Evolutionary conservation across 2,329 filamentous ascomycete genomes (phyloP).

Genomic region (Penicillium brasilianum): DNA sequence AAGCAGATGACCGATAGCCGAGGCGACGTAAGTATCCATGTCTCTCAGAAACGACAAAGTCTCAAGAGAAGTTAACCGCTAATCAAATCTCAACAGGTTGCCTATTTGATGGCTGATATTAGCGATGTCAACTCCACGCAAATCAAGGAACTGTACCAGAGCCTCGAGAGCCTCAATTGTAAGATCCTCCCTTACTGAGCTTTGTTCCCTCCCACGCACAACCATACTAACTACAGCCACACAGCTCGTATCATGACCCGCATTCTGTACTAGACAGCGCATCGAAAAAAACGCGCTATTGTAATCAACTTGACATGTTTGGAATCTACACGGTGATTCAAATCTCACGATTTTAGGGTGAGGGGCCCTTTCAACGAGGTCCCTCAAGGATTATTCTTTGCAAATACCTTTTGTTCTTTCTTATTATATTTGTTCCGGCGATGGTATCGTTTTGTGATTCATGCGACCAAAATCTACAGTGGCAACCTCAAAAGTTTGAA

Average conservation of each 20-base stretch:
- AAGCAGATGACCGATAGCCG: conserved; percentile 98
- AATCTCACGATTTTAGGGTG: conserved; percentile 12
- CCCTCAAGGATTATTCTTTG: conserved; percentile 11
- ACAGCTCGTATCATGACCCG: conserved; percentile 54
- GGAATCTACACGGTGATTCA: conserved; percentile 7
- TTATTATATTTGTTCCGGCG: neutral
- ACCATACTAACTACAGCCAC: conserved; percentile 18
- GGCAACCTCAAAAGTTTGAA: neutral
- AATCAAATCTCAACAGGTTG: conserved; percentile 59
- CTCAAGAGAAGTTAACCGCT: conserved; percentile 7
- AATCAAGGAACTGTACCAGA: conserved; percentile 84
- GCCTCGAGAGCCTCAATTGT: conserved; percentile 80
- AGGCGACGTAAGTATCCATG: conserved; percentile 69
- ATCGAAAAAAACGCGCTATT: conserved; percentile 6
- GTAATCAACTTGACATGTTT: conserved; percentile 32
- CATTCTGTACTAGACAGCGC: conserved; percentile 48
- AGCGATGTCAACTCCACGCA: conserved; percentile 80
- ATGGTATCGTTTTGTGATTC: neutral
- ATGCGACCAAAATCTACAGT: neutral
- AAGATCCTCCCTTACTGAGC: conserved; percentile 47
- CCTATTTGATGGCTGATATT: conserved; percentile 97
- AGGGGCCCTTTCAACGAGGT: conserved; percentile 31
- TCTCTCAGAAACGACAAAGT: neutral
- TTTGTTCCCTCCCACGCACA: neutral
- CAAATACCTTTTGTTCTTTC: conserved; percentile 3